Percentiles rank a stretch among this genome's conserved stretches.
These are phyloP conservation scores for Plasmodium knowlesi DNA, from an alignment of 169 alveolate species.

Conservation along the genomic window DNA sequence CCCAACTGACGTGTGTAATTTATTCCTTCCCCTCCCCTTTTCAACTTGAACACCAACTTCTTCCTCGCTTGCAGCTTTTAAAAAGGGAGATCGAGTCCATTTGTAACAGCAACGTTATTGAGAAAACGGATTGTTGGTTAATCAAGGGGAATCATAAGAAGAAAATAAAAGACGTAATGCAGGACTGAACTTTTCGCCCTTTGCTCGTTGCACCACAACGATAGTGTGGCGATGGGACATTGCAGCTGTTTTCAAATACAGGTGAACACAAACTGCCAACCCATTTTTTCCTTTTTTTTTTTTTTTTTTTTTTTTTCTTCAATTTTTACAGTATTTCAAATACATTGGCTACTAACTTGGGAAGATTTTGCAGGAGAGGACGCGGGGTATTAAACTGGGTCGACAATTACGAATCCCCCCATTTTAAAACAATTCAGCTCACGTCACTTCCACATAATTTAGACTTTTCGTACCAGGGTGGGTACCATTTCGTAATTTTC, in stretches of 20 bases:
- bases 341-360: slow-evolving; percentile 54
- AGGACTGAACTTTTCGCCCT: neutral
- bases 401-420: neutral
- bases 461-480: neutral
- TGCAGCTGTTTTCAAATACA: neutral
- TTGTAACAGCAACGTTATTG: slow-evolving; percentile 77
- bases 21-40: neutral
- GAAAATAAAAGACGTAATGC: slow-evolving; percentile 76
- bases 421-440: neutral
- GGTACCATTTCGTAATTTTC: neutral
- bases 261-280: neutral
- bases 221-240: slow-evolving; percentile 1
- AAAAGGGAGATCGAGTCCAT: slow-evolving; percentile 79
- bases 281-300: neutral
- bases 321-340: slow-evolving; percentile 34
- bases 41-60: neutral
- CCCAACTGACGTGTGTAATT: neutral
- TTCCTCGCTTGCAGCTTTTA: slow-evolving; percentile 34
- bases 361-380: neutral
- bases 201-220: slow-evolving; percentile 73
- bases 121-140: slow-evolving; percentile 77
- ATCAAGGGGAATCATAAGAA: slow-evolving; percentile 83
- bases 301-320: neutral
- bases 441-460: neutral
- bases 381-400: neutral